Percentiles rank a stretch among this genome's conserved stretches.
Evolutionary conservation across 305 asterid species (phyloP).

Genomic region (Lippia alba): DNA sequence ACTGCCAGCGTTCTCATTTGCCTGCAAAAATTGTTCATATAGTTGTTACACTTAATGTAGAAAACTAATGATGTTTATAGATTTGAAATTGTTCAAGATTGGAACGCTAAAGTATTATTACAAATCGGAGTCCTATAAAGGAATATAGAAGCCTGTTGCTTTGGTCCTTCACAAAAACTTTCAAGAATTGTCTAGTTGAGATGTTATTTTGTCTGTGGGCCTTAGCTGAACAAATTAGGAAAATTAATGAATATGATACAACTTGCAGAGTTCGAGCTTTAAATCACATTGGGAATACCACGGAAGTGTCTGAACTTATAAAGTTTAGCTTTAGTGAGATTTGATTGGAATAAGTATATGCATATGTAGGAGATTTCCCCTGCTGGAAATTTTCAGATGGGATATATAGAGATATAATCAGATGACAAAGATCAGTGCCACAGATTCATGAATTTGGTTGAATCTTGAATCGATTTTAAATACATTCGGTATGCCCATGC

Average conservation of each 20-base stretch:
- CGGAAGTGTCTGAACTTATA: neutral
- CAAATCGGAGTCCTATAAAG: neutral
- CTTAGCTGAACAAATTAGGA: slow-evolving; percentile 16
- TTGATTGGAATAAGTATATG: neutral
- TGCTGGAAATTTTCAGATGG: slow-evolving; percentile 8
- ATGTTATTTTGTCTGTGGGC: neutral
- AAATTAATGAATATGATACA: neutral
- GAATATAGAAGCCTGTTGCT: neutral
- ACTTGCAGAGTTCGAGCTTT: slow-evolving; percentile 10
- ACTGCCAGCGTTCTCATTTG: slow-evolving; percentile 2
- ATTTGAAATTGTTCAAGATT: slow-evolving; percentile 10
- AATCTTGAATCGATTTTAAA: slow-evolving; percentile 33
- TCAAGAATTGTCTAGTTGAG: neutral
- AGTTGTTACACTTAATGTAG: neutral
- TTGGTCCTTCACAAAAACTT: neutral
- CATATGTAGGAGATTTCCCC: neutral
- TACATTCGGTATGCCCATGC: slow-evolving; percentile 44
- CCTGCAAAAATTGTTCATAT: slow-evolving; percentile 26
- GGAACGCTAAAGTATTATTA: slow-evolving; percentile 2
- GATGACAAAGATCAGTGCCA: slow-evolving; percentile 21
- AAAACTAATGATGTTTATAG: neutral
- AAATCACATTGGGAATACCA: neutral
- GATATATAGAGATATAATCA: slow-evolving; percentile 7
- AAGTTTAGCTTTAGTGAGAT: slow-evolving; percentile 5
- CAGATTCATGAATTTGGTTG: slow-evolving; percentile 13